These are phyloP conservation scores for Verticillium dahliae DNA, from an alignment of 2,329 filamentous ascomycete genomes.

Conservation along the genomic window DNA sequence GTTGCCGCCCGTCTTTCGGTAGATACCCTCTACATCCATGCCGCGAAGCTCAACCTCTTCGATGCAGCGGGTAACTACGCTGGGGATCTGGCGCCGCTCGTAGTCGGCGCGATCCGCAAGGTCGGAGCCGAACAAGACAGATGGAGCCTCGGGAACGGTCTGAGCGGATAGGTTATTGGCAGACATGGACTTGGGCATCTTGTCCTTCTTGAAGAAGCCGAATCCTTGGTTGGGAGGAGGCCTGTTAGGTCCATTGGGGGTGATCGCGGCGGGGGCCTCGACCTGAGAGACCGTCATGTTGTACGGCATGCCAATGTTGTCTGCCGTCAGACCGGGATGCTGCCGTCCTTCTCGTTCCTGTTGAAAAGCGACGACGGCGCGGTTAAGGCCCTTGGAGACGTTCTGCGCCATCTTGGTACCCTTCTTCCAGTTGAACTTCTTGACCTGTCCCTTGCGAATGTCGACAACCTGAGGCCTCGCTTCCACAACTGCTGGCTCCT, in stretches of 20 bases:
- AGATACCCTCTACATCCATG: constrained; percentile 97
- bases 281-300: constrained; percentile 57
- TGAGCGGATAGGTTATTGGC: constrained; percentile 30
- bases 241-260: constrained; percentile 23
- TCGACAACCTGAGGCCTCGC: constrained; percentile 89
- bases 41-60: constrained; percentile 93
- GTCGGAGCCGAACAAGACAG: constrained; percentile 79
- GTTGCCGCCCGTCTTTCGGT: constrained; percentile 92
- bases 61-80: constrained; percentile 87
- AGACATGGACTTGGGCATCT: constrained; percentile 45
- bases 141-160: constrained; percentile 44
- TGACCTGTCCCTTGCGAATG: constrained; percentile 86
- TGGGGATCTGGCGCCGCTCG: constrained; percentile 83
- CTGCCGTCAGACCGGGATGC: constrained; percentile 48
- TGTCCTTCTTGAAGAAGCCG: constrained; percentile 60
- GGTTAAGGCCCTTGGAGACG: constrained; percentile 88
- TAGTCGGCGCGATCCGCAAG: constrained; percentile 78
- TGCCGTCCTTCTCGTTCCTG: constrained; percentile 46
- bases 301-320: constrained; percentile 64
- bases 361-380: constrained; percentile 72
- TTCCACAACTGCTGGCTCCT: constrained; percentile 56
- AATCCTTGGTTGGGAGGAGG: constrained; percentile 46
- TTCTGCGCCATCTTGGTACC: constrained; percentile 91
- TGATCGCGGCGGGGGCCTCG: constrained; percentile 34
- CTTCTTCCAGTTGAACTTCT: constrained; percentile 99